Conservation (phyloP, 352 stramenopile genomes). For the Phytophthora sp. region DNA sequence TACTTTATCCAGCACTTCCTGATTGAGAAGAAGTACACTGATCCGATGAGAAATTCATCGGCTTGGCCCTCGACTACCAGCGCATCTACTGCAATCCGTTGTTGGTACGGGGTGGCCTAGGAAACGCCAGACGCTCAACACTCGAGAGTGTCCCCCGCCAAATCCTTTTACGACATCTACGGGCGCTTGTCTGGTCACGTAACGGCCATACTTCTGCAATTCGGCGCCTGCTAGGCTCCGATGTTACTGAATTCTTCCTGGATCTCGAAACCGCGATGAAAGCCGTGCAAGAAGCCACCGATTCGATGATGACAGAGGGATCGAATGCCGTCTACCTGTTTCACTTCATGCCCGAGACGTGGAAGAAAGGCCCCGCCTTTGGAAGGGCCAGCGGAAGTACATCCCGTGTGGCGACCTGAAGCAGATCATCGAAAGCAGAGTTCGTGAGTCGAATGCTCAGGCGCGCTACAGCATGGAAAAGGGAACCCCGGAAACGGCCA, state of each 20-base stretch:
- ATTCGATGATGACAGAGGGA: neutral
- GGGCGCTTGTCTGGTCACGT: neutral
- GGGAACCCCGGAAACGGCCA: neutral
- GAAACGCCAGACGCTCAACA: constrained; percentile 8
- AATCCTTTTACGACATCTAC: constrained; percentile 19
- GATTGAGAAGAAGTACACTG: no score
- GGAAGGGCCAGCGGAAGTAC: neutral
- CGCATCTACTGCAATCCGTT: neutral
- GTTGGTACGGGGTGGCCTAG: neutral
- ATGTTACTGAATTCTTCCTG: neutral
- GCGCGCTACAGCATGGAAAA: neutral
- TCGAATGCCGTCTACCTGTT: constrained; percentile 2
- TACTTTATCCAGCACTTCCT: no score
- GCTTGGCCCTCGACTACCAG: constrained; percentile 9
- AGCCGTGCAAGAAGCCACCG: neutral
- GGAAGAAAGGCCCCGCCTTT: neutral
- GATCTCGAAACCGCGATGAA: neutral
- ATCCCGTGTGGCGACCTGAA: neutral
- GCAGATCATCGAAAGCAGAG: neutral
- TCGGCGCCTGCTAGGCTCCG: neutral
- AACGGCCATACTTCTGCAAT: constrained; percentile 1
- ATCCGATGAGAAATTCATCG: constrained; percentile 9
- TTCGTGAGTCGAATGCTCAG: no score
- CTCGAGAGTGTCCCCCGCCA: neutral
- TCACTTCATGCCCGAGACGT: neutral